A percentile compares a stretch with the other conserved stretches of the same genome.
Conservation (phyloP, 1,284 basidiomycete species). For the Pyrrhoderma lamaoense region DNA sequence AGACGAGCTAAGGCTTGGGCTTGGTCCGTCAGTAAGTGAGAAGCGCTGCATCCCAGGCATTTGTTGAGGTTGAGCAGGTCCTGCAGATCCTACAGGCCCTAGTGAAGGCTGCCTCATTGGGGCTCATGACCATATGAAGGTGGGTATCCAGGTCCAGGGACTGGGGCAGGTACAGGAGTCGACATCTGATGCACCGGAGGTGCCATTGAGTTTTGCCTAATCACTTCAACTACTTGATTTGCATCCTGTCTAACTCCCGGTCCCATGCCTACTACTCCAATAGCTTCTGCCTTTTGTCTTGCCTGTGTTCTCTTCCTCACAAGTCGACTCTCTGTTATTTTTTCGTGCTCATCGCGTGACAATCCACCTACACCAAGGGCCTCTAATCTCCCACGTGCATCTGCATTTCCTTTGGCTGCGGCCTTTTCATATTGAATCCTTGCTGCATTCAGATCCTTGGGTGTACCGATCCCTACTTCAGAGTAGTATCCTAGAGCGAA, state of each 20-base stretch:
- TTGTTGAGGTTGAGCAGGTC: slow-evolving; percentile 6
- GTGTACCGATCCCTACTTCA: slow-evolving; percentile 71
- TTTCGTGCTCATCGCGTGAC: slow-evolving; percentile 75
- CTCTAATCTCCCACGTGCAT: slow-evolving; percentile 69
- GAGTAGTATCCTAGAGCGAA: slow-evolving; percentile 94
- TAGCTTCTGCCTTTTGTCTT: slow-evolving; percentile 55
- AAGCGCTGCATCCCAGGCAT: slow-evolving; percentile 32
- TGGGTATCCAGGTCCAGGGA: slow-evolving; percentile 12
- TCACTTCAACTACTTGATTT: slow-evolving; percentile 28
- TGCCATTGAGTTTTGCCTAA: slow-evolving; percentile 27
- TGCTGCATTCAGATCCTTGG: slow-evolving; percentile 59
- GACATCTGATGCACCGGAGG: slow-evolving; percentile 11
- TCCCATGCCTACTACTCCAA: slow-evolving; percentile 21
- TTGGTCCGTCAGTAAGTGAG: slow-evolving; percentile 30
- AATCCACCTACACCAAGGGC: slow-evolving; percentile 62
- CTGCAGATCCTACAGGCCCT: neutral
- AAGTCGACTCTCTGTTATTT: slow-evolving; percentile 70
- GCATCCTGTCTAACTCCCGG: slow-evolving; percentile 19
- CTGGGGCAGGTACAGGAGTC: slow-evolving; percentile 3
- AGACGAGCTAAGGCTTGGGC: neutral
- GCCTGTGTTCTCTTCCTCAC: slow-evolving; percentile 82
- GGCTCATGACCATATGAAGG: slow-evolving; percentile 13
- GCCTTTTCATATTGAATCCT: slow-evolving; percentile 68
- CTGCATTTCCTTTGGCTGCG: slow-evolving; percentile 70
- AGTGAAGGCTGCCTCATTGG: slow-evolving; percentile 5